These are phyloP conservation scores for Coemansia furcata DNA, from an alignment of 192 early-diverging fungal genomes.

Conservation along the genomic window DNA sequence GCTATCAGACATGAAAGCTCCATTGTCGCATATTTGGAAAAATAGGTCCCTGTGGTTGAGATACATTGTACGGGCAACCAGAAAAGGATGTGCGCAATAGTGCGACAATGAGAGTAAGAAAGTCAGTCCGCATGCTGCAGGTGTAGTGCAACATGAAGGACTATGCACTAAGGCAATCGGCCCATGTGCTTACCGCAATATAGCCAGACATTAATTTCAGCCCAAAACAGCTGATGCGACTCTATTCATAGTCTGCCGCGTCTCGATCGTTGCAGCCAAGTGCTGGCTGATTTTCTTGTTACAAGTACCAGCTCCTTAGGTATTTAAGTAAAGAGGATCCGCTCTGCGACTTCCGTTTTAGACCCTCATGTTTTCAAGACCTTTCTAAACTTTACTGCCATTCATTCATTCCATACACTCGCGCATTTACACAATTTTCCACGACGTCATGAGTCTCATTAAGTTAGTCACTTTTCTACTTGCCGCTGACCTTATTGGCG, in stretches of 20 bases:
- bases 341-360: not conserved
- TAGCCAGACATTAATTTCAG: not conserved
- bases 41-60: not conserved
- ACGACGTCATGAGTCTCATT: not conserved
- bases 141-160: not conserved
- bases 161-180: not conserved
- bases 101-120: not conserved
- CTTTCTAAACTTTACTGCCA: not conserved
- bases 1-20: not conserved
- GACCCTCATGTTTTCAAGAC: not conserved
- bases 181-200: conserved; percentile 1
- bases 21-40: not conserved
- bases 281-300: not conserved
- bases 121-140: not conserved
- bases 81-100: not conserved
- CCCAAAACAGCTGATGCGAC: not conserved
- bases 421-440: not conserved
- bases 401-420: not conserved
- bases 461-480: not conserved
- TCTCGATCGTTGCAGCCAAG: not conserved
- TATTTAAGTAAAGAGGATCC: not conserved
- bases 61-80: not conserved
- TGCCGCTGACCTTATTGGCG: not conserved
- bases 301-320: not conserved
- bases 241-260: not conserved